Conservation (phyloP, 169 alveolate species). For the Plasmodium cynomolgi region DNA sequence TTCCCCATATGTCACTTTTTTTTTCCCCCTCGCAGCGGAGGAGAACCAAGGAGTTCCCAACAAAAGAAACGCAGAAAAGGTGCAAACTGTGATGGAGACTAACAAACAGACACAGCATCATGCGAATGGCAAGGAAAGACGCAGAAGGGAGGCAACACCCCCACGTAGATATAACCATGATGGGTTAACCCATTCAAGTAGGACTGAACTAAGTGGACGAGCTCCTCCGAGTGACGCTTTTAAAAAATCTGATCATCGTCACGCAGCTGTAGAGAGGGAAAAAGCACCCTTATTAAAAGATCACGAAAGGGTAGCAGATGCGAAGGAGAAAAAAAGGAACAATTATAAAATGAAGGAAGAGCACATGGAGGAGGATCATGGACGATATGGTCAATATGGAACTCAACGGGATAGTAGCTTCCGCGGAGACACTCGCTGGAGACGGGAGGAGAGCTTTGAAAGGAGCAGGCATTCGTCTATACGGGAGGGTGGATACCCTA, state of each 20-base stretch:
- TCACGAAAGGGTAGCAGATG: conserved; percentile 1
- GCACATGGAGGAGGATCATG: not conserved
- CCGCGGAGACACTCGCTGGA: not conserved
- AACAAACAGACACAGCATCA: not conserved
- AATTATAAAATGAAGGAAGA: conserved; percentile 12
- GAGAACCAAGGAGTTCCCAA: not conserved
- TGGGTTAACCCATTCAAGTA: not conserved
- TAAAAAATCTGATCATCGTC: not conserved
- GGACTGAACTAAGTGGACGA: not conserved
- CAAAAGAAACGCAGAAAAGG: not conserved
- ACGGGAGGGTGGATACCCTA: not conserved
- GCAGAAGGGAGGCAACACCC: not conserved
- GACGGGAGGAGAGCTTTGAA: conserved; percentile 9
- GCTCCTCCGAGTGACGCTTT: not conserved
- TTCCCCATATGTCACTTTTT: not conserved
- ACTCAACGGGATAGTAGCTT: not conserved
- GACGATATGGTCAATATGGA: not conserved
- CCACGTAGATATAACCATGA: not conserved
- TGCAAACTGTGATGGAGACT: not conserved
- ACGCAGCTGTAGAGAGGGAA: not conserved
- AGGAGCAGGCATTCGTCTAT: not conserved
- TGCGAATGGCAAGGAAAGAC: not conserved
- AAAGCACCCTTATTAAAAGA: not conserved
- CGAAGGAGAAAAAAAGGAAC: not conserved
- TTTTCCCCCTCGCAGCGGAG: not conserved